Base-by-base conservation (phyloP, 2,329 filamentous ascomycete genomes). In the Helotiales sp. region DNA sequence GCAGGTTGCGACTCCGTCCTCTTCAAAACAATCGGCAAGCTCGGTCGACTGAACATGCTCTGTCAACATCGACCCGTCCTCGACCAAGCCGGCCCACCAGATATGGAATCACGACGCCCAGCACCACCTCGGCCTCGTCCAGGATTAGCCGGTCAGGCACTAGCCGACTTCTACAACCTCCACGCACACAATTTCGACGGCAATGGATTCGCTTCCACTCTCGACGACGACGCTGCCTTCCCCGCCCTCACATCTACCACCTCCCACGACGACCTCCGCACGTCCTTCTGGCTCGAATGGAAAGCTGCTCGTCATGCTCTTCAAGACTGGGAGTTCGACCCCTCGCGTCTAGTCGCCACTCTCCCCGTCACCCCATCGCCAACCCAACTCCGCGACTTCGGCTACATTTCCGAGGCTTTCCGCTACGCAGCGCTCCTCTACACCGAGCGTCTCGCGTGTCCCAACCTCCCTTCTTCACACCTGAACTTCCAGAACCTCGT, bases 391-490 rank as follows among this genome's bases (percentile, higher is more conserved):
- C 84, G 88, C 24, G 93, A 96, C 70, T 83, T 97, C 11, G 86
- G 89, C 37, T 92, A 93, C 74, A 90, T 97, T 60, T 96, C 92
- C 22, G 93, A 97, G 78, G 91, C 91, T 11, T 97, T 97, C 84
- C 91, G 94, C 20, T 93, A 96, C 78, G 90, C 93, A 0, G 94
- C 93, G 0, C 85, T 97, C 37, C 85, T 97, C 11, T 97, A 97
- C 81, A 94, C 91, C 10, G 93, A 97, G 81, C 91, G 94, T 4
- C 87, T 97, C 26, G 93, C 92, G 1, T 89, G 90, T 71, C 94
- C 93, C 0, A 85, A 87, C 64, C 82, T 92, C 1, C 88, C 93
- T 1, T 91, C 92, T 0, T 86, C 86, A 17, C 87, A 94, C 75
- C 87, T 88, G 73, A 91, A 90, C 76, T 93, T 97, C 79, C 93